Evolutionary conservation across 306 rosid genomes (phyloP).

Genomic region (Astragalus membranaceus): DNA sequence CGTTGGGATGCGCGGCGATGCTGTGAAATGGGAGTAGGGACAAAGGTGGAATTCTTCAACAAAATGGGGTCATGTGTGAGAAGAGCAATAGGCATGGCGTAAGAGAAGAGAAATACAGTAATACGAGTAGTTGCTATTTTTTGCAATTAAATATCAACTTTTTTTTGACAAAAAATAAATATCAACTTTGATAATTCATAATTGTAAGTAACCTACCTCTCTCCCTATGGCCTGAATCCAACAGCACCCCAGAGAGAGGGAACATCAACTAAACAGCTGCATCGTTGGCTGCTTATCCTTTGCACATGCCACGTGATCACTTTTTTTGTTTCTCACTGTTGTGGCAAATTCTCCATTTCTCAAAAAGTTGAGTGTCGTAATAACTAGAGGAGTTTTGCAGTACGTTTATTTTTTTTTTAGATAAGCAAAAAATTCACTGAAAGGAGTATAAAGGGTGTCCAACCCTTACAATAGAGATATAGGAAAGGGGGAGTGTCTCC

Average conservation of each 20-base stretch:
- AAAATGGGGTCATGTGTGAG: not conserved
- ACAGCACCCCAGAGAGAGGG: not conserved
- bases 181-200: not conserved
- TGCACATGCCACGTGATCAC: not conserved
- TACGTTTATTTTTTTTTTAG: too few species aligned
- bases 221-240: not conserved
- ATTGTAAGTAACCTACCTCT: not conserved
- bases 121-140: not conserved
- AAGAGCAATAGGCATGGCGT: conserved; percentile 10
- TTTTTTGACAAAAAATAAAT: not conserved
- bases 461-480: too few species aligned
- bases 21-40: conserved; percentile 22
- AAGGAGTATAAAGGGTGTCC: too few species aligned
- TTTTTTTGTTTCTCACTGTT: too few species aligned
- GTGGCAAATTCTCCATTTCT: too few species aligned
- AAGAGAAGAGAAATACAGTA: not conserved
- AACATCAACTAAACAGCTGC: not conserved
- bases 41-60: conserved; percentile 16
- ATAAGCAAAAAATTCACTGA: too few species aligned
- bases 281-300: not conserved
- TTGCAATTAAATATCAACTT: too few species aligned
- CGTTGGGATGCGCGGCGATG: conserved; percentile 1
- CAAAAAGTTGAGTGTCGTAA: too few species aligned
- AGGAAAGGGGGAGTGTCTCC: too few species aligned
- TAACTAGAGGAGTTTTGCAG: too few species aligned